A percentile compares a stretch with the other conserved stretches of the same genome.
Evolutionary conservation across 768 basidiomycete species (phyloP).

Genomic region (Tricholomella constricta): DNA sequence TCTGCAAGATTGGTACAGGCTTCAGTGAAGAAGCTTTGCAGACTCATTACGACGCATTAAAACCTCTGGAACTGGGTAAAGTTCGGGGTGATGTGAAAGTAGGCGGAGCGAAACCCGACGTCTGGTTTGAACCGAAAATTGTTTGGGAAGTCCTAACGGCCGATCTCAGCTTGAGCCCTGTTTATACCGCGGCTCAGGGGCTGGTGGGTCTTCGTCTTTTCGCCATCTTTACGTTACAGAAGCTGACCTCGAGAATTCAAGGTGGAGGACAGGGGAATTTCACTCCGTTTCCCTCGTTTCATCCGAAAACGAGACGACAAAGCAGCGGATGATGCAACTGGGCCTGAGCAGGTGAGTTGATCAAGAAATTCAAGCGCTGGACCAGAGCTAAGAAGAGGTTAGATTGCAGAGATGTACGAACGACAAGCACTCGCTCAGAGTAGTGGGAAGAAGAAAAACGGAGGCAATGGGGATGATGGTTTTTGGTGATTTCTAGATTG

Average conservation of each 20-base stretch:
- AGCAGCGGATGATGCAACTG: slow-evolving; percentile 86
- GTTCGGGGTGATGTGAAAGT: slow-evolving; percentile 82
- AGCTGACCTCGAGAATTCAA: slow-evolving; percentile 24
- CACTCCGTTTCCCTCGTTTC: slow-evolving; percentile 95
- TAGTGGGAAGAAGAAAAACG: slow-evolving; percentile 68
- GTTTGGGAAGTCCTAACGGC: slow-evolving; percentile 99
- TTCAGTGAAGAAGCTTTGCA: slow-evolving; percentile 92
- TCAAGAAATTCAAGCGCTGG: not conserved
- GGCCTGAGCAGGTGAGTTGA: slow-evolving; percentile 79
- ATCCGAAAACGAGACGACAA: slow-evolving; percentile 94
- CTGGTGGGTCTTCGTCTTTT: slow-evolving; percentile 51
- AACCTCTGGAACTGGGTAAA: slow-evolving; percentile 71
- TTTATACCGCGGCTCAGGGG: slow-evolving; percentile 94
- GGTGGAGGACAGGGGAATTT: slow-evolving; percentile 91
- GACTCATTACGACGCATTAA: slow-evolving; percentile 77
- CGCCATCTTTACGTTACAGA: not conserved
- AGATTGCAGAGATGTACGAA: slow-evolving; percentile 96
- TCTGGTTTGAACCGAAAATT: slow-evolving; percentile 96
- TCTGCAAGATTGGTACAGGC: slow-evolving; percentile 99
- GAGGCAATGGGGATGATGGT: slow-evolving; percentile 70
- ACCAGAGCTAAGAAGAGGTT: slow-evolving; percentile 6
- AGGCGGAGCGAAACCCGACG: slow-evolving; percentile 93
- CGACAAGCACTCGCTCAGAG: slow-evolving; percentile 82
- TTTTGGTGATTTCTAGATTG: slow-evolving; percentile 60
- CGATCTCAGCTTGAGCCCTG: slow-evolving; percentile 93